Conservation (phyloP, 1,284 basidiomycete genomes). For the Boletellus deceptivus region DNA sequence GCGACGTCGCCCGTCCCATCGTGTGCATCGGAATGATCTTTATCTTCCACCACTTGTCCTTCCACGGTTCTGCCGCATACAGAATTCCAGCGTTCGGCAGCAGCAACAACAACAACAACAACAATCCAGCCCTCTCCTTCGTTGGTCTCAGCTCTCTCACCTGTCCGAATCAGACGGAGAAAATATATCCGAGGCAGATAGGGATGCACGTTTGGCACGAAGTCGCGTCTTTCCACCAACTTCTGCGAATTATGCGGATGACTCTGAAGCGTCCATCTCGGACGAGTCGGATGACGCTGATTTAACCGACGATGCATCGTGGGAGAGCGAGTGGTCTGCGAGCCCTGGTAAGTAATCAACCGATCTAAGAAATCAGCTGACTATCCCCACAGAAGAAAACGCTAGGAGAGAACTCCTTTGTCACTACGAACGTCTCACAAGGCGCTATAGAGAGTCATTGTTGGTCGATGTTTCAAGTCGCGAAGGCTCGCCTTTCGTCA, state of each 20-base stretch:
- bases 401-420: conserved; percentile 13
- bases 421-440: conserved; percentile 30
- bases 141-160: conserved; percentile 32
- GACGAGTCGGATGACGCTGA: conserved; percentile 76
- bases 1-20: conserved; percentile 20
- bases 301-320: conserved; percentile 52
- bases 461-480: conserved; percentile 34
- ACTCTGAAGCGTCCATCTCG: conserved; percentile 51
- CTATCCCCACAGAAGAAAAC: conserved; percentile 15
- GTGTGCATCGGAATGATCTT: conserved; percentile 46
- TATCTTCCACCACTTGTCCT: conserved; percentile 56
- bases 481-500: conserved; percentile 39
- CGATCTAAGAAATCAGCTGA: conserved; percentile 9
- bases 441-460: conserved; percentile 31
- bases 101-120: conserved; percentile 9
- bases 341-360: conserved; percentile 24
- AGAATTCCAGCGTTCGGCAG: background rate
- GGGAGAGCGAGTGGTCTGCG: conserved; percentile 57
- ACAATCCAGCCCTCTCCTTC: conserved; percentile 9
- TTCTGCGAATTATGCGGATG: conserved; percentile 30
- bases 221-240: conserved; percentile 48
- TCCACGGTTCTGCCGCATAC: conserved; percentile 29
- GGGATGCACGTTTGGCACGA: conserved; percentile 66
- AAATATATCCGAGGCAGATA: conserved; percentile 56
- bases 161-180: conserved; percentile 67